These are phyloP conservation scores for Corynespora cassiicola DNA, from an alignment of 2,329 filamentous ascomycete genomes.

Conservation along the genomic window DNA sequence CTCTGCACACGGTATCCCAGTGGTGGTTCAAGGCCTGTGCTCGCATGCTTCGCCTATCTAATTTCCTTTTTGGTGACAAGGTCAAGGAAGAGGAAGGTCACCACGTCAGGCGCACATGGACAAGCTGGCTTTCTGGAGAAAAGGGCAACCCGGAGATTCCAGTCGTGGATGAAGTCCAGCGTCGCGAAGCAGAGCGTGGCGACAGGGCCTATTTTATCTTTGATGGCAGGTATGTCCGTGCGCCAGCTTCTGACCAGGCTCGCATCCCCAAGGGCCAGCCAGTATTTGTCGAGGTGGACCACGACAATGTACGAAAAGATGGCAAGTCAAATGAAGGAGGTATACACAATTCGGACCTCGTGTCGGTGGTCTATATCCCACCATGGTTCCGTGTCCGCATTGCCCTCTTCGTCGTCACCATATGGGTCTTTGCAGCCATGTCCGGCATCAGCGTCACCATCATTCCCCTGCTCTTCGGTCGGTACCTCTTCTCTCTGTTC, in stretches of 20 bases:
- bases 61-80: conserved; percentile 91
- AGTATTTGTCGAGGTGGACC: conserved; percentile 80
- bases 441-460: conserved; percentile 88
- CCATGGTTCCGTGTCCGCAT: conserved; percentile 83
- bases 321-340: conserved; percentile 53
- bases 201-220: conserved; percentile 62
- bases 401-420: conserved; percentile 82
- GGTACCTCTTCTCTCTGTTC: conserved; percentile 74
- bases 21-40: conserved; percentile 97
- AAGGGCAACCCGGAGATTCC: conserved; percentile 47
- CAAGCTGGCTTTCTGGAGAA: conserved; percentile 57
- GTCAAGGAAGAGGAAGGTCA: conserved; percentile 81
- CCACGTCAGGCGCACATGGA: conserved; percentile 67
- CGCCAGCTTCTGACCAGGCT: conserved; percentile 94
- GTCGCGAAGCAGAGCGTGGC: conserved; percentile 42
- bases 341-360: conserved; percentile 52
- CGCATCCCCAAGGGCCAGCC: conserved; percentile 84
- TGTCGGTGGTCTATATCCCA: conserved; percentile 72
- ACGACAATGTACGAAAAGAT: conserved; percentile 70
- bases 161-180: conserved; percentile 40
- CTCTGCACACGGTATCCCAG: conserved; percentile 82
- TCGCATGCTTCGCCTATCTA: conserved; percentile 77
- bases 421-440: conserved; percentile 91
- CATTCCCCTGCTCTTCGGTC: conserved; percentile 83
- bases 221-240: conserved; percentile 84